phyloP scores from a whole-genome alignment of 345 rosid genomes.

The Chamaenerion angustifolium region DNA sequence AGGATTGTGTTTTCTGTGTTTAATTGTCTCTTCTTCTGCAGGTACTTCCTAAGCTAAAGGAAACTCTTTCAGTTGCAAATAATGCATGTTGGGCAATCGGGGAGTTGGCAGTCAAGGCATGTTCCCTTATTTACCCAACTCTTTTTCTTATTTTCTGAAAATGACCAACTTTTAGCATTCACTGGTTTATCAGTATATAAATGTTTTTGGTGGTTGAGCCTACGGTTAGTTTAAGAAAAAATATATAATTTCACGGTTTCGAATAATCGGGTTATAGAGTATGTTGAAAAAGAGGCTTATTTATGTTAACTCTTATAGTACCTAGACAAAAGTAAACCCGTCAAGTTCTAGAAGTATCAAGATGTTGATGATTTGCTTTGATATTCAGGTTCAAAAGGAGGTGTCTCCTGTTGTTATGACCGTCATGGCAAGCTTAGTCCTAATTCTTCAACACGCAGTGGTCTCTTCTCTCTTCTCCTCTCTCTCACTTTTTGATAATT shows the following conservation, averaged over 20 bases:
- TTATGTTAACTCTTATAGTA: no score
- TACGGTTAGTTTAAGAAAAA: no score
- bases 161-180: background rate
- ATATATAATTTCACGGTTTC: no score
- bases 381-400: constrained; percentile 71
- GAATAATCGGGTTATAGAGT: no score
- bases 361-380: background rate
- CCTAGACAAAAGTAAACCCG: no score
- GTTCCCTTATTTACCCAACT: background rate
- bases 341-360: background rate
- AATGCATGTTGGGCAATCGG: constrained; percentile 99
- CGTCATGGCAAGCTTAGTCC: constrained; percentile 55
- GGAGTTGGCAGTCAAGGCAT: constrained; percentile 86
- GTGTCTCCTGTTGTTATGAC: constrained; percentile 76
- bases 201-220: no score
- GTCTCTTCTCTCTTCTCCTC: constrained; percentile 13
- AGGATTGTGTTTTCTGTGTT: no score
- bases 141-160: no score
- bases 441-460: constrained; percentile 76
- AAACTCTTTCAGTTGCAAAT: constrained; percentile 80
- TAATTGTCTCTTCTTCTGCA: constrained; percentile 16
- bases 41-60: constrained; percentile 57
- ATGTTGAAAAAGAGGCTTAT: no score
- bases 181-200: background rate
- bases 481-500: background rate